A percentile compares a stretch with the other conserved stretches of the same genome.
Evolutionary conservation across 495 filamentous ascomycete genomes (phyloP).

Genomic region (Baudoinia panamericana): DNA sequence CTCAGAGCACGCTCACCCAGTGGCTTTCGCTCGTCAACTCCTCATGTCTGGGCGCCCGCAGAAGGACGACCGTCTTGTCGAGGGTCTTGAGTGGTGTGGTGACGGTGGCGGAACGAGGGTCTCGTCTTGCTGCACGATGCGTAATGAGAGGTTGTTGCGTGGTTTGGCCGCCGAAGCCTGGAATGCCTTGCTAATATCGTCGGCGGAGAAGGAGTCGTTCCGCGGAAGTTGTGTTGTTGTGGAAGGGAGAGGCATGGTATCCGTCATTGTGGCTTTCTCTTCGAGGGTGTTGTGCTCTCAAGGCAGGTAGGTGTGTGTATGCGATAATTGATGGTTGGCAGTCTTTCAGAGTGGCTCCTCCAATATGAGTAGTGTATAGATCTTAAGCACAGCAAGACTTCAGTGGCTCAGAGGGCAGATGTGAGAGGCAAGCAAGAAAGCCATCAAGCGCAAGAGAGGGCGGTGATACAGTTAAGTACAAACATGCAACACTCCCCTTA

Average conservation of each 20-base stretch:
- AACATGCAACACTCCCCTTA: slow-evolving; percentile 10
- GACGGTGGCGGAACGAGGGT: slow-evolving; percentile 15
- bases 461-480: background rate
- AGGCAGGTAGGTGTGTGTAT: too few relatives aligned
- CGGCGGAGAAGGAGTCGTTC: slow-evolving; percentile 21
- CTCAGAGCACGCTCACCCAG: too few relatives aligned
- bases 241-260: slow-evolving; percentile 14
- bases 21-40: too few relatives aligned
- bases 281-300: too few relatives aligned
- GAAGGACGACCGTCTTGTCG: too few relatives aligned
- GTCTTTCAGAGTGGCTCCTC: too few relatives aligned
- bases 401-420: too few relatives aligned
- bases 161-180: slow-evolving; percentile 17
- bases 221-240: slow-evolving; percentile 7
- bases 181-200: slow-evolving; percentile 19
- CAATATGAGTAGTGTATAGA: too few relatives aligned
- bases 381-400: too few relatives aligned
- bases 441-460: background rate
- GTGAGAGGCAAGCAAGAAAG: too few relatives aligned
- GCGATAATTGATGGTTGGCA: too few relatives aligned
- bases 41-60: slow-evolving; percentile 5
- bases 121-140: slow-evolving; percentile 14
- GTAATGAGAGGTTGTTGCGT: slow-evolving; percentile 18
- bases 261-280: too few relatives aligned
- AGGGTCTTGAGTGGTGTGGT: slow-evolving; percentile 12